Conservation (phyloP, 176 grass and related monocot genomes). For the Hordeum vulgare region MorexV3_pseudomolecules_assembly NC_058523.1:55744139-55744638, state of each 20-base stretch:
- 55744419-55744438: conserved; percentile 2
- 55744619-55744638: not conserved
- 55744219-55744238: conserved; percentile 62
- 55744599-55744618: not conserved
- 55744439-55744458: not conserved
- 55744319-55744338: conserved; percentile 70
- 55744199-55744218: conserved; percentile 89
- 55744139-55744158: conserved; percentile 89
- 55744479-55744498: conserved; percentile 5
- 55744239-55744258: conserved; percentile 75
- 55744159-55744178: conserved; percentile 95
- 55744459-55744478: not conserved
- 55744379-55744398: conserved; percentile 95
- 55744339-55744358: conserved; percentile 75
- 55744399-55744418: conserved; percentile 52
- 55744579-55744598: not conserved
- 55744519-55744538: not conserved
- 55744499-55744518: conserved; percentile 11
- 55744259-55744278: conserved; percentile 90
- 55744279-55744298: conserved; percentile 78
- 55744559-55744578: not conserved
- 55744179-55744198: conserved; percentile 95
- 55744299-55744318: conserved; percentile 95
- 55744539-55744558: not conserved
- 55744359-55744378: conserved; percentile 95